phyloP scores from a whole-genome alignment of 2,329 filamentous ascomycete genomes.

The Pseudogymnoascus sp. region DNA sequence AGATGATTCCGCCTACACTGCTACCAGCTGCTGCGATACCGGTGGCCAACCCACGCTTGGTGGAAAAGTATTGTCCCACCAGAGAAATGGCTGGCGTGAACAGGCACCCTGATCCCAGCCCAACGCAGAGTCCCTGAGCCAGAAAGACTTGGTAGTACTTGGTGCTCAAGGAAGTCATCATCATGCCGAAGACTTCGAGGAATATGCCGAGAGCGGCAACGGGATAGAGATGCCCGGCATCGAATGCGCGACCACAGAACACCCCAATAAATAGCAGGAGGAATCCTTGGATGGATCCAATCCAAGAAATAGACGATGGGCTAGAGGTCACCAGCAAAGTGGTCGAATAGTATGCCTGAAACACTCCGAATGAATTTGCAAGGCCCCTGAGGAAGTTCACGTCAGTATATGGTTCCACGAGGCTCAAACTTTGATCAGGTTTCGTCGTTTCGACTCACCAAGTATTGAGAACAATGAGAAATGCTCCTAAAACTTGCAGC shows the following conservation, averaged over 20 bases:
- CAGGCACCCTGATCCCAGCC: constrained; percentile 43
- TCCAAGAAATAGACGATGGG: constrained; percentile 37
- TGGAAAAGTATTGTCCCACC: constrained; percentile 59
- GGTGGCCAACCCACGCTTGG: constrained; percentile 49
- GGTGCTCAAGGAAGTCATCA: constrained; percentile 34
- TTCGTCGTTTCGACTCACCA: too few species aligned
- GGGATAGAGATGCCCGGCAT: constrained; percentile 38
- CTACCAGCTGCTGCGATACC: constrained; percentile 46
- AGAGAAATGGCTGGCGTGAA: constrained; percentile 60
- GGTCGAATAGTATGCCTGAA: constrained; percentile 44
- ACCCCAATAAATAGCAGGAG: constrained; percentile 38
- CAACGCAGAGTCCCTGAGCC: constrained; percentile 39
- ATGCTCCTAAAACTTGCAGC: too few species aligned
- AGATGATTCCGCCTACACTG: constrained; percentile 36
- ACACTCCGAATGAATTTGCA: constrained; percentile 47
- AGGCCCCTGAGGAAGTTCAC: too few species aligned
- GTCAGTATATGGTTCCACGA: too few species aligned
- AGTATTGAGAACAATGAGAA: too few species aligned
- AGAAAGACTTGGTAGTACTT: constrained; percentile 41
- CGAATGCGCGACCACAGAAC: constrained; percentile 40
- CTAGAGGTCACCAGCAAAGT: constrained; percentile 7
- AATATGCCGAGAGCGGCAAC: constrained; percentile 37
- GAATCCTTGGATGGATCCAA: constrained; percentile 42
- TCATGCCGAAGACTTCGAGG: constrained; percentile 40
- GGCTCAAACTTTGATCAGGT: too few species aligned